Evolutionary conservation across 2,329 filamentous ascomycete genomes (phyloP).

Genomic region (Alternaria gaisen): DNA sequence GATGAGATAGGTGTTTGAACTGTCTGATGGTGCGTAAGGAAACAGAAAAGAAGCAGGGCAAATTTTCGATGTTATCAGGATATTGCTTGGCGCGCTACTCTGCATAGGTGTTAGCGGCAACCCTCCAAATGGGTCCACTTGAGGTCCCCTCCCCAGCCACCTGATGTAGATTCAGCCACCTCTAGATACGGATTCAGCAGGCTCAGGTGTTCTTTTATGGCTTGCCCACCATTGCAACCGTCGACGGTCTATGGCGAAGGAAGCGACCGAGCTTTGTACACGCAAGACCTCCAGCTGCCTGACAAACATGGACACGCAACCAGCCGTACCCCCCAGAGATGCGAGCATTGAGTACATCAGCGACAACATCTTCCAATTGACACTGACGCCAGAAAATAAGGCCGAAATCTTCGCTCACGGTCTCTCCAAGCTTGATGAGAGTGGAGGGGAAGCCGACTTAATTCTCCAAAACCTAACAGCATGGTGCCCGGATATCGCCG

Average conservation of each 20-base stretch:
- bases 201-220: neutral
- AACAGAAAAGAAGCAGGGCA: constrained; percentile 16
- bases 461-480: constrained; percentile 15
- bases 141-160: neutral
- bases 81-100: constrained; percentile 19
- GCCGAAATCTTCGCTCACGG: constrained; percentile 21
- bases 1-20: constrained; percentile 51
- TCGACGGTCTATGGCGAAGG: neutral
- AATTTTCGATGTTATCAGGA: constrained; percentile 34
- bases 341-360: constrained; percentile 12
- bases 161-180: neutral
- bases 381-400: constrained; percentile 18
- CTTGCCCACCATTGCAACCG: neutral
- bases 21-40: constrained; percentile 52
- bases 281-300: neutral
- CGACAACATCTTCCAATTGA: constrained; percentile 18
- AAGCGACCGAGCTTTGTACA: neutral
- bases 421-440: constrained; percentile 8
- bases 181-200: neutral
- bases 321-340: neutral
- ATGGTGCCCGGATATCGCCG: constrained; percentile 16
- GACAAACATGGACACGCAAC: constrained; percentile 1
- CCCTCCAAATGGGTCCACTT: neutral
- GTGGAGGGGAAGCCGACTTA: constrained; percentile 6
- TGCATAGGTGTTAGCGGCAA: neutral